Conservation (phyloP, 768 basidiomycete genomes). For the Boletellus sp. region DNA sequence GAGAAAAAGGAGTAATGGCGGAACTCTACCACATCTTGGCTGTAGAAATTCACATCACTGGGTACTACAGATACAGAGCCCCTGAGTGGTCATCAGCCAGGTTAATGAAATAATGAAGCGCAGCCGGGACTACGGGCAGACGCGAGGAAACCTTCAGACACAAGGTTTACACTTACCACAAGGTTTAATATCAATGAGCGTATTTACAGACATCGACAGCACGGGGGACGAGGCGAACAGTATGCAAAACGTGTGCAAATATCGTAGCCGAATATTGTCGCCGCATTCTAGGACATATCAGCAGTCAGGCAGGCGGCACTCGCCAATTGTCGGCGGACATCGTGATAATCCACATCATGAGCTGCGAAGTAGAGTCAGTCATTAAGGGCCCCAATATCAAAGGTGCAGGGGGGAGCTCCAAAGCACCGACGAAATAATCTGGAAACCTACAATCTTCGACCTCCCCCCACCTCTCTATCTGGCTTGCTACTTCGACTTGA, state of each 20-base stretch:
- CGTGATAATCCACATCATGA: slow-evolving; percentile 97
- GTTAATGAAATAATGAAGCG: slow-evolving; percentile 5
- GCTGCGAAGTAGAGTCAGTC: slow-evolving; percentile 48
- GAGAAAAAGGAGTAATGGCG: not conserved
- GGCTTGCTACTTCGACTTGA: slow-evolving; percentile 91
- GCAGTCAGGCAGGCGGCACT: slow-evolving; percentile 67
- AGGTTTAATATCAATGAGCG: slow-evolving; percentile 16
- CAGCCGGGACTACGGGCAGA: slow-evolving; percentile 4
- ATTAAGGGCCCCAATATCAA: slow-evolving; percentile 1
- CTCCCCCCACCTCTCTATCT: slow-evolving; percentile 98
- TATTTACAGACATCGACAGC: slow-evolving; percentile 17
- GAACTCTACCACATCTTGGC: not conserved
- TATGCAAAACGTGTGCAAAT: slow-evolving; percentile 4
- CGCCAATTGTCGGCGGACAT: slow-evolving; percentile 81
- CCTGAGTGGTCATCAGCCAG: slow-evolving; percentile 1
- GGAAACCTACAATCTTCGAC: slow-evolving; percentile 90
- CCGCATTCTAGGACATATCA: slow-evolving; percentile 23
- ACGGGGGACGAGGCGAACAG: not conserved
- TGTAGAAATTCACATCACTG: slow-evolving; percentile 9
- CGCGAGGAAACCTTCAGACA: slow-evolving; percentile 2
- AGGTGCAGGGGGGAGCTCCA: not conserved
- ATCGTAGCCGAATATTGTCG: slow-evolving; percentile 4
- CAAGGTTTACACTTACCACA: slow-evolving; percentile 7
- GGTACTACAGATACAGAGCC: not conserved
- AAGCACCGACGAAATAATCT: not conserved